These are phyloP conservation scores for Allomyces javanicus DNA, from an alignment of 192 early-diverging fungal genomes.

Conservation along the genomic window DNA sequence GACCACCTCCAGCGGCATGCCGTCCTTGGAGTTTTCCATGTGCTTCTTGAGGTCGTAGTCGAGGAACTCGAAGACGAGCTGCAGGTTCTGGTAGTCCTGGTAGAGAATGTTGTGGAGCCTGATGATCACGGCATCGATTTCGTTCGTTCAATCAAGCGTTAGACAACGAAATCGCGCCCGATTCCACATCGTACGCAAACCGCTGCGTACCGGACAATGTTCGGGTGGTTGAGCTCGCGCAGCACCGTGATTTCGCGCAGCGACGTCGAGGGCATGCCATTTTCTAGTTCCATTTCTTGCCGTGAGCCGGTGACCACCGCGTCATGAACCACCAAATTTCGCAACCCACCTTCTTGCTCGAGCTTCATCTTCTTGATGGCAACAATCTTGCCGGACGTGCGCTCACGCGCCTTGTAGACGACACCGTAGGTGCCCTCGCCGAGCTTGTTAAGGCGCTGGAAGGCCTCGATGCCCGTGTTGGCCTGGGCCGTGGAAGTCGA, in stretches of 20 bases:
- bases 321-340: slow-evolving; percentile 14
- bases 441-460: slow-evolving; percentile 54
- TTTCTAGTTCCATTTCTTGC: slow-evolving; percentile 3
- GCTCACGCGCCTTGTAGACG: slow-evolving; percentile 52
- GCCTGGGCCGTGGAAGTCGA: too few species aligned
- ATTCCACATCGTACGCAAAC: too few species aligned
- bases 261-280: slow-evolving; percentile 47
- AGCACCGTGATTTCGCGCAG: slow-evolving; percentile 72
- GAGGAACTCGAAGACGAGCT: slow-evolving; percentile 88
- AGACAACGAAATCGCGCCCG: too few species aligned
- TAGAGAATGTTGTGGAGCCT: slow-evolving; percentile 43
- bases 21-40: slow-evolving; percentile 34
- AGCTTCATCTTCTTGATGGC: slow-evolving; percentile 59
- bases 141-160: not conserved
- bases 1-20: not conserved
- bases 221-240: slow-evolving; percentile 66
- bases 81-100: slow-evolving; percentile 73
- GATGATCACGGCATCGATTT: not conserved
- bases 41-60: slow-evolving; percentile 79
- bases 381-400: slow-evolving; percentile 30
- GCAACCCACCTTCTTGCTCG: slow-evolving; percentile 17
- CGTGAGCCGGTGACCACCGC: slow-evolving; percentile 18
- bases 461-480: slow-evolving; percentile 18
- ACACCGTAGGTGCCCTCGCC: slow-evolving; percentile 73
- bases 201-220: slow-evolving; percentile 54